A percentile compares a stretch with the other conserved stretches of the same genome.
These are phyloP conservation scores for Mucor circinelloides DNA, from an alignment of 371 early-diverging fungal species.

Conservation along the genomic window DNA sequence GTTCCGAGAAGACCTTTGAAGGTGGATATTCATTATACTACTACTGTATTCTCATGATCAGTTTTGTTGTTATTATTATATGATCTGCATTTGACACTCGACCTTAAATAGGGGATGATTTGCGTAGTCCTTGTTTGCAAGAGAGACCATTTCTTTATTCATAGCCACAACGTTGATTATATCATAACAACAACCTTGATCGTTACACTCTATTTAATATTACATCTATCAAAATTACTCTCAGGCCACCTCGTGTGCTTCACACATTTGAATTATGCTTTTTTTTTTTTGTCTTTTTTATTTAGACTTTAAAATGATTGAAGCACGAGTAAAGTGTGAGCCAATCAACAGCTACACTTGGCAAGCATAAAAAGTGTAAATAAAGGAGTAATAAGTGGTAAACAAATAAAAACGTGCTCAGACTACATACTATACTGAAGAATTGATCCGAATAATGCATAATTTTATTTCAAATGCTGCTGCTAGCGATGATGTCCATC, in stretches of 20 bases:
- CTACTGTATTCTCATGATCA: neutral
- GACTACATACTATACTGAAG: neutral
- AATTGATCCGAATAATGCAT: constrained; percentile 4
- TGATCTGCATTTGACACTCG: constrained; percentile 5
- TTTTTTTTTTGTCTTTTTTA: neutral
- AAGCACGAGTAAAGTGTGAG: neutral
- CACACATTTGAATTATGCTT: constrained; percentile 9
- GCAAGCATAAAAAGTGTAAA: neutral
- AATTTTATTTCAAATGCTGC: neutral
- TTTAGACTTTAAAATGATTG: no score
- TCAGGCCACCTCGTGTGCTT: constrained; percentile 16
- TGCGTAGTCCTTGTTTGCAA: neutral
- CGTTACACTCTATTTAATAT: neutral
- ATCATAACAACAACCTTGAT: neutral
- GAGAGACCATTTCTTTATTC: neutral
- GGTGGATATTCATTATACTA: neutral
- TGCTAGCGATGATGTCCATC: constrained; percentile 3
- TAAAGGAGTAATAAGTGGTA: neutral
- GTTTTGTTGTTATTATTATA: neutral
- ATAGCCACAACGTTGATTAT: neutral
- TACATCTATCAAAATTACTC: constrained; percentile 3
- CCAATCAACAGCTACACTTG: neutral
- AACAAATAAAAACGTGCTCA: constrained; percentile 7
- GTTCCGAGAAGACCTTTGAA: neutral
- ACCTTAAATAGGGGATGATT: constrained; percentile 3